A percentile compares a stretch with the other conserved stretches of the same genome.
Conservation (phyloP, 306 rosid species). For the Prunus salicina region DNA sequence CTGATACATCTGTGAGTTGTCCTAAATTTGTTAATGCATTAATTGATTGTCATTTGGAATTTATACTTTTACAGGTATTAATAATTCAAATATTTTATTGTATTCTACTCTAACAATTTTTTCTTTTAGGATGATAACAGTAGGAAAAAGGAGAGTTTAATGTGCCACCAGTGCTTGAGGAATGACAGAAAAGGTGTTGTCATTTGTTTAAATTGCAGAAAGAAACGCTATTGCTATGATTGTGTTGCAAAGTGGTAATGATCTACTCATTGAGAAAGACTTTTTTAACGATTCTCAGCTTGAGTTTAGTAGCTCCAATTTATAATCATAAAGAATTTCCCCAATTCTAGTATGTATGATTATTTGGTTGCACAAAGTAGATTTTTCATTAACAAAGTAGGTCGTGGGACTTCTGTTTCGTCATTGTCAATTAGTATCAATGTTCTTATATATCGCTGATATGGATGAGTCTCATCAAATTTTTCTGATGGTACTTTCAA, state of each 20-base stretch:
- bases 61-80: background rate
- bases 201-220: conserved; percentile 47
- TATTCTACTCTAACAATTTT: conserved; percentile 17
- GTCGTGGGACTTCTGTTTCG: background rate
- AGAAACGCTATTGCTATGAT: conserved; percentile 54
- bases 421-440: conserved; percentile 1
- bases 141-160: conserved; percentile 32
- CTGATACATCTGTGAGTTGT: conserved; percentile 36
- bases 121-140: conserved; percentile 37
- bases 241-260: conserved; percentile 63
- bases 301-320: background rate
- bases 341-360: no score
- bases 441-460: background rate
- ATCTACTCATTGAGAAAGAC: no score
- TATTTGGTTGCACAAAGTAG: background rate
- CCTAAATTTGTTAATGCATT: background rate
- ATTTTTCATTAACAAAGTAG: background rate
- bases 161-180: conserved; percentile 61
- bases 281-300: no score
- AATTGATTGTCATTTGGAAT: conserved; percentile 7
- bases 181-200: conserved; percentile 37
- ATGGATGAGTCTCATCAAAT: conserved; percentile 6
- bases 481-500: conserved; percentile 24
- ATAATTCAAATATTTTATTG: background rate
- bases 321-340: no score